These are phyloP conservation scores for Rubia occidens DNA, from an alignment of 305 asterid species.

Conservation along the genomic window DNA sequence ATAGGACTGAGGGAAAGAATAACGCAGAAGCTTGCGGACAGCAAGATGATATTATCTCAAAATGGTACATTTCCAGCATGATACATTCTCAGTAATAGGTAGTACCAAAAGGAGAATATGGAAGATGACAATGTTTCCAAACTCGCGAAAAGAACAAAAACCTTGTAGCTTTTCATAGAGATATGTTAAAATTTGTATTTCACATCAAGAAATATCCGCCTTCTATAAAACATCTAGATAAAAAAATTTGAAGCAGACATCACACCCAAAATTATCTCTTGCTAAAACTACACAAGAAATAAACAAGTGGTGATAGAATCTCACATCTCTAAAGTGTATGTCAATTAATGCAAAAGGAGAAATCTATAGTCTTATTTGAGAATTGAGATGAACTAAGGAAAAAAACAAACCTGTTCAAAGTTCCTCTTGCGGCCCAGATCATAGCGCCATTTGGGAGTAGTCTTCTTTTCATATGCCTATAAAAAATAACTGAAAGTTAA, in stretches of 20 bases:
- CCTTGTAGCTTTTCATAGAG: background rate
- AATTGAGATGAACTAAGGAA: background rate
- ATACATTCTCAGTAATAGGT: background rate
- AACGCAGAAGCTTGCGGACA: background rate
- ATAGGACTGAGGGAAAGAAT: background rate
- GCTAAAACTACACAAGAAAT: background rate
- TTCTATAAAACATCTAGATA: background rate
- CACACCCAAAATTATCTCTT: background rate
- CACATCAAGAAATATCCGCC: background rate
- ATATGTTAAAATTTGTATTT: background rate
- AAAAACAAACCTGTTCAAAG: conserved; percentile 69
- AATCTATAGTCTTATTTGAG: background rate
- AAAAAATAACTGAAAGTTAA: conserved; percentile 20
- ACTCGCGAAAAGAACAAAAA: background rate
- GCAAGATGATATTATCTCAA: background rate
- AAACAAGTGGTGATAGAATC: background rate
- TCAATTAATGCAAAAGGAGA: background rate
- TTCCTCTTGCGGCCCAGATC: conserved; percentile 91
- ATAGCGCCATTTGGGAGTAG: conserved; percentile 85
- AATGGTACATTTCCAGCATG: background rate
- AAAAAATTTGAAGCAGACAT: background rate
- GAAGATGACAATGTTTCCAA: background rate
- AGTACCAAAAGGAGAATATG: background rate
- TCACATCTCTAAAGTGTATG: background rate
- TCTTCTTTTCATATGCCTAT: conserved; percentile 89